These are phyloP conservation scores for Coniella vitis DNA, from an alignment of 2,329 filamentous ascomycete genomes.

Conservation along the genomic window DNA sequence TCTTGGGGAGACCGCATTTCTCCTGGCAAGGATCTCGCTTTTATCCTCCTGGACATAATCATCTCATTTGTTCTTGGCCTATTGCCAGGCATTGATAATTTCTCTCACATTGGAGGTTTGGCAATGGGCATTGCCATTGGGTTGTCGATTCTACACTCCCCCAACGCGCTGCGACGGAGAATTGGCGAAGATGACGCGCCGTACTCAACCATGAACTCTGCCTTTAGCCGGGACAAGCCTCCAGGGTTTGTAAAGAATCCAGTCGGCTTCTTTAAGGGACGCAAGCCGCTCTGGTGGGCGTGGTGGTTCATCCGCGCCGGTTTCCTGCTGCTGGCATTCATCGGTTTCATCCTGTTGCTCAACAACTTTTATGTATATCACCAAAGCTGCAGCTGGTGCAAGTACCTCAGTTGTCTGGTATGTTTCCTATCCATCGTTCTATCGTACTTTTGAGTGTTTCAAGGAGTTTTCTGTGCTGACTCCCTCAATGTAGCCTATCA, in stretches of 20 bases:
- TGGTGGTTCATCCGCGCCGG: slow-evolving; percentile 89
- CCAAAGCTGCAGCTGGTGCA: slow-evolving; percentile 82
- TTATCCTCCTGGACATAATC: slow-evolving; percentile 75
- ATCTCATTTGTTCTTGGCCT: slow-evolving; percentile 91
- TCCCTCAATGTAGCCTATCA: slow-evolving; percentile 44
- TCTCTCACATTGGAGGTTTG: slow-evolving; percentile 94
- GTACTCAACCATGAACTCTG: slow-evolving; percentile 60
- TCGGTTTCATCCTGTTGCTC: slow-evolving; percentile 79
- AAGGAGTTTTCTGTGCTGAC: slow-evolving; percentile 20
- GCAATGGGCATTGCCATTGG: slow-evolving; percentile 85
- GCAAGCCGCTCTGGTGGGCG: slow-evolving; percentile 91
- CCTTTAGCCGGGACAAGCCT: slow-evolving; percentile 37
- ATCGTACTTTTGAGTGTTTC: background rate
- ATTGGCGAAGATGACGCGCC: slow-evolving; percentile 61
- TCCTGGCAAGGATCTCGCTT: slow-evolving; percentile 78
- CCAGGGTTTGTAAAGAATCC: slow-evolving; percentile 55
- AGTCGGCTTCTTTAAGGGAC: slow-evolving; percentile 78
- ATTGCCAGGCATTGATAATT: slow-evolving; percentile 91
- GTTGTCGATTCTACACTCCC: slow-evolving; percentile 81
- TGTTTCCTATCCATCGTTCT: slow-evolving; percentile 34
- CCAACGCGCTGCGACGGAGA: slow-evolving; percentile 67
- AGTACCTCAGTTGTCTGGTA: slow-evolving; percentile 88
- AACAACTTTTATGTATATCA: slow-evolving; percentile 84
- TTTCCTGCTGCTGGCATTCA: slow-evolving; percentile 70
- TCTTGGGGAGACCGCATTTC: slow-evolving; percentile 75